Evolutionary conservation across 2,329 filamentous ascomycete genomes (phyloP).

Genomic region (Epichloe coenophiala): DNA sequence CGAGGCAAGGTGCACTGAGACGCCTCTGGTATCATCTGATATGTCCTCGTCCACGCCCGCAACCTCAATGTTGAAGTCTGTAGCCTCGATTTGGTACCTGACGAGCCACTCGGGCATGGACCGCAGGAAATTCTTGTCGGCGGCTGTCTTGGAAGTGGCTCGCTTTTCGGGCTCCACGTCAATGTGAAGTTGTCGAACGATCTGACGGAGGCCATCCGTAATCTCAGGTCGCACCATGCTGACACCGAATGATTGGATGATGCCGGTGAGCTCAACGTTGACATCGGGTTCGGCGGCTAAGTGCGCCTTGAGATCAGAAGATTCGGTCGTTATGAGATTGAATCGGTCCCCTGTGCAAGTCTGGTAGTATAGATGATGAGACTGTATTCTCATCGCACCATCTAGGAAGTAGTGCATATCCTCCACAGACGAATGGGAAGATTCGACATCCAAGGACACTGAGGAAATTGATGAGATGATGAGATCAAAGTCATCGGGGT

Average conservation of each 20-base stretch:
- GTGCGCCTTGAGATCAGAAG: constrained; percentile 74
- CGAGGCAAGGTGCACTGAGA: constrained; percentile 75
- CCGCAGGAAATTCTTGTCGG: constrained; percentile 57
- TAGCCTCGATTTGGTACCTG: constrained; percentile 71
- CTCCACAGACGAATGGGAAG: constrained; percentile 77
- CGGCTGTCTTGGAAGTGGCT: constrained; percentile 30
- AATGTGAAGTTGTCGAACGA: constrained; percentile 68
- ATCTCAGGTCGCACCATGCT: constrained; percentile 89
- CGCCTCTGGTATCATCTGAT: constrained; percentile 66
- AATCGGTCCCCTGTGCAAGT: constrained; percentile 71
- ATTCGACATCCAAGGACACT: constrained; percentile 83
- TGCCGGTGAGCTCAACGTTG: constrained; percentile 66
- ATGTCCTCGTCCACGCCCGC: constrained; percentile 79
- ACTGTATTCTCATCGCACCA: constrained; percentile 69
- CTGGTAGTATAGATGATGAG: constrained; percentile 89
- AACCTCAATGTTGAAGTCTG: constrained; percentile 80
- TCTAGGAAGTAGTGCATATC: constrained; percentile 78
- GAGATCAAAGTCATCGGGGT: constrained; percentile 77
- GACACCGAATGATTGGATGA: constrained; percentile 73
- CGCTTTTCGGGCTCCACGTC: constrained; percentile 52
- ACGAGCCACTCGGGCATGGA: constrained; percentile 73
- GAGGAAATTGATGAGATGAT: constrained; percentile 93
- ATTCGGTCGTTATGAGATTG: constrained; percentile 77
- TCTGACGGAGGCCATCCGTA: constrained; percentile 80
- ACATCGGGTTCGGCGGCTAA: constrained; percentile 77